A percentile compares a stretch with the other conserved stretches of the same genome.
Conservation (phyloP, 441 rosid species). For the Erodium texanum region DNA sequence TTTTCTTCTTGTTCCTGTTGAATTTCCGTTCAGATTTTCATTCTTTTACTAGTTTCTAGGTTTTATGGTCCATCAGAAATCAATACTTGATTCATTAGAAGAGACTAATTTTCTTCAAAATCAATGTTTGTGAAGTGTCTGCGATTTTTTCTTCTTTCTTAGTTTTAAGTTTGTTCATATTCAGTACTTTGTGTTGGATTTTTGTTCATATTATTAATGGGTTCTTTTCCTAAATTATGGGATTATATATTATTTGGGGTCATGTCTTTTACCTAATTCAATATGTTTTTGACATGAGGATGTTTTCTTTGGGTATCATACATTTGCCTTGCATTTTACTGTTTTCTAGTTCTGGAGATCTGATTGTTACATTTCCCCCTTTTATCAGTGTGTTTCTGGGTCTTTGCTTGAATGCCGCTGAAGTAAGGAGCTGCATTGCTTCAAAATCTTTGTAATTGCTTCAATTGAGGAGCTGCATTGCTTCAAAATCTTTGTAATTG, state of each 20-base stretch:
- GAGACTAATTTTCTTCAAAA: conserved; percentile 28
- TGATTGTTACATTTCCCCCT: conserved; percentile 8
- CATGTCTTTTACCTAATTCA: neutral
- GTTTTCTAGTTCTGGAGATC: conserved; percentile 21
- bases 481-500: conserved; percentile 12
- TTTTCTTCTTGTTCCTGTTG: neutral
- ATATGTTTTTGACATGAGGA: neutral
- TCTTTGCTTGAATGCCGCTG: conserved; percentile 16
- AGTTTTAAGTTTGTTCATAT: conserved; percentile 7
- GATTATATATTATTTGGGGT: neutral
- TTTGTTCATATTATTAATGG: conserved; percentile 1
- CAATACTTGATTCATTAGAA: conserved; percentile 13
- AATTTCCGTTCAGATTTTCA: neutral
- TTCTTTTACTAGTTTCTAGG: neutral
- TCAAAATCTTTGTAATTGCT: conserved; percentile 13
- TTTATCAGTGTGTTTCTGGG: conserved; percentile 13
- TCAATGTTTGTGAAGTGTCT: conserved; percentile 3
- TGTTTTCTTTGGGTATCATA: neutral
- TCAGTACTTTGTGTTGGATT: conserved; percentile 15
- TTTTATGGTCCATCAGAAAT: conserved; percentile 7
- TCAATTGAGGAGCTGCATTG: conserved; percentile 21
- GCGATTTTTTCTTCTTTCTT: neutral
- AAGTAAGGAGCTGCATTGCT: conserved; percentile 17
- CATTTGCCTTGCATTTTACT: neutral
- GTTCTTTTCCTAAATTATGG: conserved; percentile 7